Base-by-base conservation (phyloP, 441 rosid genomes). In the Croton laevigatus region DNA sequence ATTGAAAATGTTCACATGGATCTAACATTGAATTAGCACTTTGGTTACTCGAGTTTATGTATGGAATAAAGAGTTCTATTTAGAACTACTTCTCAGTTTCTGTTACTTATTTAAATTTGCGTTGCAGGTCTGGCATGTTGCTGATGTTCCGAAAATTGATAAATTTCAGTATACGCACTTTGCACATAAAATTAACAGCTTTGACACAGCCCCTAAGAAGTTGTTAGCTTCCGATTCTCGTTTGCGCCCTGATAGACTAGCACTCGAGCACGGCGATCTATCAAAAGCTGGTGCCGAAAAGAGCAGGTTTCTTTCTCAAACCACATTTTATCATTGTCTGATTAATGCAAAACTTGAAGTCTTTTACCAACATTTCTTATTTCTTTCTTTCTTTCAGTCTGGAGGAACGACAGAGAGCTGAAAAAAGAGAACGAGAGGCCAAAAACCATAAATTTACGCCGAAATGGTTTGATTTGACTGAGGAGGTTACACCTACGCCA, bases 381-480 rank as follows among this genome's bases (percentile, higher is more conserved):
- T n/a, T n/a, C n/a, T 52, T 23, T 27, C 32, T 27, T 27, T 27
- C n/a, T 48, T 48, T 52, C 61, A 96, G 98, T 65, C 73, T 96
- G 88, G 99, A 96, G 85, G 99, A 96, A 89, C 88, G 84, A 73
- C 99, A 95, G 72, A 86, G 99, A 81, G 90, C 97, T 16, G 99
- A 96, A 76, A 96, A 87, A 88, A 86, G 85, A 79, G 82, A 62
- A 65, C 87, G 97, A 5, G 97, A 93, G 82, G 90, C 86, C n/a
- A 84, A 85, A 69, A 88, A 85, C 51, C 87, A 91, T 48, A 75
- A 85, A 59, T 93, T 89, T 64, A 77, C 81, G 3, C 91, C 99
- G 3, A 85, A 82, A 85, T 93, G 99, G 99, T 96, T 96, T 49
- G 90, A 93, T 75, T 73, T 77, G 68, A 90, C 96, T 0, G 81